phyloP scores from a whole-genome alignment of 2,329 filamentous ascomycete genomes.

The Alternaria sp. region DNA sequence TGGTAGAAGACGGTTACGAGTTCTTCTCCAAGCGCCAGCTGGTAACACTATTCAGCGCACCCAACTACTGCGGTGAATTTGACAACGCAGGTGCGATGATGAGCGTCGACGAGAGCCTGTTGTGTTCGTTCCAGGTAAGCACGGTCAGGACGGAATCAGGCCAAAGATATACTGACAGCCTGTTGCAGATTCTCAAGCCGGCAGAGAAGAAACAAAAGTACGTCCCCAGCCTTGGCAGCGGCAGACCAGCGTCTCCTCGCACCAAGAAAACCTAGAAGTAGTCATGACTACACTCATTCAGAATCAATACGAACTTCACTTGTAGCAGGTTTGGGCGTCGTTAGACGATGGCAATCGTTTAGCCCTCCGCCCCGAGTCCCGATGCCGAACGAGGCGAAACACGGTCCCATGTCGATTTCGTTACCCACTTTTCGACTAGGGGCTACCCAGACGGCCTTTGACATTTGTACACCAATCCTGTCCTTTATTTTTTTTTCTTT shows the following conservation, averaged over 20 bases:
- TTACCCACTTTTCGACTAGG: slow-evolving; percentile 45
- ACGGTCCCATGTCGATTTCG: slow-evolving; percentile 46
- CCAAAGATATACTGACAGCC: slow-evolving; percentile 29
- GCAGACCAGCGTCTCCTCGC: slow-evolving; percentile 74
- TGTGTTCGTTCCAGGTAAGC: slow-evolving; percentile 96
- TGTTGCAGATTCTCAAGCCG: slow-evolving; percentile 89
- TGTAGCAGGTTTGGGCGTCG: slow-evolving; percentile 94
- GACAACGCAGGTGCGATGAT: slow-evolving; percentile 99
- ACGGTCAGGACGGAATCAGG: neutral
- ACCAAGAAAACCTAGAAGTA: slow-evolving; percentile 72
- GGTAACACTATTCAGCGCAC: slow-evolving; percentile 96
- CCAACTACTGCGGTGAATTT: slow-evolving; percentile 99
- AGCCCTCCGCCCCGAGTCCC: slow-evolving; percentile 46
- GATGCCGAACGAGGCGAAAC: slow-evolving; percentile 44
- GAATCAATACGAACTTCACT: slow-evolving; percentile 58
- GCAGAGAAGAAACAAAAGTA: slow-evolving; percentile 99
- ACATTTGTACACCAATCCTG: slow-evolving; percentile 42
- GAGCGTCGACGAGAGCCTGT: slow-evolving; percentile 97
- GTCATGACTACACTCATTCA: slow-evolving; percentile 55
- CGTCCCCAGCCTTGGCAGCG: slow-evolving; percentile 77
- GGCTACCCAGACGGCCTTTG: slow-evolving; percentile 40
- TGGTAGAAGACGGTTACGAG: slow-evolving; percentile 98
- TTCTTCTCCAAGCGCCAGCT: slow-evolving; percentile 99
- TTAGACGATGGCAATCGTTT: slow-evolving; percentile 62
- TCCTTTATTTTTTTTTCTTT: slow-evolving; percentile 31